These are phyloP conservation scores for Clonostachys chloroleuca DNA, from an alignment of 2,329 filamentous ascomycete genomes.

Conservation along the genomic window DNA sequence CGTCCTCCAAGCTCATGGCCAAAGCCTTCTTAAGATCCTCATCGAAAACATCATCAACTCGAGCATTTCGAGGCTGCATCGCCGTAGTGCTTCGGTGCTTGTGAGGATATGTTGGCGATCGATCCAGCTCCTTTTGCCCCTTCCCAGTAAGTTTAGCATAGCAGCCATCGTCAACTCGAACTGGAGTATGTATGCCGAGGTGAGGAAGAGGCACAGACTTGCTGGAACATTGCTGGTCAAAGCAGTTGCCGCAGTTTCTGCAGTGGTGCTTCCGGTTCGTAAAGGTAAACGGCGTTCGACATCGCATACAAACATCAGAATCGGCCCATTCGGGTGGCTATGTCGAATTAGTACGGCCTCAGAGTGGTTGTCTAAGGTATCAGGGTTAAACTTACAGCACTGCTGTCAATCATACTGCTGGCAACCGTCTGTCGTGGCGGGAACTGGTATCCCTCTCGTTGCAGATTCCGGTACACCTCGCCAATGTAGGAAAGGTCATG, in stretches of 20 bases:
- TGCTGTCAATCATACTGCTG: conserved; percentile 98
- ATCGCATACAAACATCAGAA: conserved; percentile 98
- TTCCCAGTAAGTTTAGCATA: conserved; percentile 85
- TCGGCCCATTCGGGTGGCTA: conserved; percentile 96
- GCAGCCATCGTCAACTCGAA: conserved; percentile 94
- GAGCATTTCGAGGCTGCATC: conserved; percentile 88
- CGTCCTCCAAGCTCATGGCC: conserved; percentile 96
- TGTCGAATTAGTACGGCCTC: background rate
- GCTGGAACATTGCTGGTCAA: conserved; percentile 90
- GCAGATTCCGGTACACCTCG: conserved; percentile 79
- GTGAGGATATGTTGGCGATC: conserved; percentile 43
- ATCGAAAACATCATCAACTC: conserved; percentile 87
- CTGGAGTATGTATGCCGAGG: conserved; percentile 84
- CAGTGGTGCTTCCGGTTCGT: conserved; percentile 99
- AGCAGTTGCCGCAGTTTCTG: conserved; percentile 95
- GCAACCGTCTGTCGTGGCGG: conserved; percentile 81
- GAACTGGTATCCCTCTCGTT: conserved; percentile 83
- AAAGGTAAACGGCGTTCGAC: conserved; percentile 90
- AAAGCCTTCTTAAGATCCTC: conserved; percentile 90
- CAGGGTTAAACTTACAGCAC: conserved; percentile 61
- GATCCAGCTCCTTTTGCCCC: conserved; percentile 34
- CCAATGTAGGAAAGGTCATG: conserved; percentile 81
- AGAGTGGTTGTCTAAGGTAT: background rate
- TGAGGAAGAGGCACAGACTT: conserved; percentile 87
- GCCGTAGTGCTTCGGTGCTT: conserved; percentile 61